phyloP scores from a whole-genome alignment of 495 filamentous ascomycete species.

The Neurospora sp. region DNA sequence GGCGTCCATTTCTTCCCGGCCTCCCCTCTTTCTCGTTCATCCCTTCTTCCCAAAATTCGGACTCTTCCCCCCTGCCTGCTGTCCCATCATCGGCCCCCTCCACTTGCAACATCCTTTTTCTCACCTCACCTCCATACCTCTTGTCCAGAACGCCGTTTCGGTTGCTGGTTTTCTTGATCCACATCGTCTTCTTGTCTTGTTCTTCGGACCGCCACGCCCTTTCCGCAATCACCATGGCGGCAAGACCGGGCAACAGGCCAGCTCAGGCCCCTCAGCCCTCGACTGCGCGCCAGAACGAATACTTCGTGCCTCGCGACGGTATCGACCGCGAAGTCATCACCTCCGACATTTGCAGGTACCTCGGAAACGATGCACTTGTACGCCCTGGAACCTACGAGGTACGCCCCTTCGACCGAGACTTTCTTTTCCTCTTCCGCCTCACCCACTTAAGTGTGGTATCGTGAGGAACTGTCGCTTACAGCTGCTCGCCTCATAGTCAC shows the following conservation, averaged over 20 bases:
- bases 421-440: slow-evolving; percentile 6
- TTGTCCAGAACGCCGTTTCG: slow-evolving; percentile 5
- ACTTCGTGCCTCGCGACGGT: slow-evolving; percentile 79
- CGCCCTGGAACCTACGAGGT: slow-evolving; percentile 78
- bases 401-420: slow-evolving; percentile 19
- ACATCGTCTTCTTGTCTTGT: not conserved
- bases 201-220: not conserved
- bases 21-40: slow-evolving; percentile 8
- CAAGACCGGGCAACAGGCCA: slow-evolving; percentile 29
- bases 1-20: slow-evolving; percentile 4
- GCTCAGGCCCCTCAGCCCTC: slow-evolving; percentile 30
- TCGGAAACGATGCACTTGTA: slow-evolving; percentile 84
- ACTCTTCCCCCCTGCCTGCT: slow-evolving; percentile 5
- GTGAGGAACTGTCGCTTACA: slow-evolving; percentile 6
- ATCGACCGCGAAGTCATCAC: slow-evolving; percentile 92
- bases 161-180: not conserved
- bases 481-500: slow-evolving; percentile 16
- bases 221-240: slow-evolving; percentile 12
- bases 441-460: slow-evolving; percentile 1
- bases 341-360: slow-evolving; percentile 88
- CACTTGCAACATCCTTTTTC: slow-evolving; percentile 1
- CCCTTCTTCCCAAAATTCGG: slow-evolving; percentile 5
- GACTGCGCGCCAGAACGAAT: slow-evolving; percentile 60
- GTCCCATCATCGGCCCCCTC: slow-evolving; percentile 7
- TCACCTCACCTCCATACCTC: slow-evolving; percentile 9